Evolutionary conservation across 495 filamentous ascomycete species (phyloP), one percentile per base, ranked within the genome.

Genomic region (Hyphodiscus hymeniophilus): DNA sequence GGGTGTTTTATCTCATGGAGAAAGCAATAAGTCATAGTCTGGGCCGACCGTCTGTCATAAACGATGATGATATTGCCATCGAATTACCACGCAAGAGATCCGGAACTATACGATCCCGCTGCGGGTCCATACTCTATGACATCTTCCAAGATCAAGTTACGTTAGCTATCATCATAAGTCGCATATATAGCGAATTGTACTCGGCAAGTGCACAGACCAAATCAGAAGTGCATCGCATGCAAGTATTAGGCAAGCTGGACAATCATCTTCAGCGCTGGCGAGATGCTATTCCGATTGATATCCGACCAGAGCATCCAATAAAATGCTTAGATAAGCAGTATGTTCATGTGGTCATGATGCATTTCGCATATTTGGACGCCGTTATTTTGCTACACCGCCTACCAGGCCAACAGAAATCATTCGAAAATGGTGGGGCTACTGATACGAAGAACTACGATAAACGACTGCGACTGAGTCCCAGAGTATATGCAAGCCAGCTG

Each of bases 1-100:
- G 63, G 63, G 57, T 63, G 26, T 30, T 65, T 16, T 63, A 60
- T 28, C 30, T 65, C 0, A 22, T 62, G 4, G 54, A 57, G 24
- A 54, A 47, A 38, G 12, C 26, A 12, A 47, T 54, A 15, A 36
- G 4, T 20, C 31, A 21, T 24, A 38, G 28, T n/a, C 31, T 49
- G 10, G 55, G 55, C 12, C 41, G 52, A n/a, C 52, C 55, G 15
- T 50, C 51, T 6, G 32, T 41, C 26, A 42, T 58, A 3, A 24
- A 43, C 15, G 55, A 58, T 30, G 47, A 55, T 24, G 55, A 58
- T 28, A 55, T 51, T 38, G 55, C 18, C 12, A 16, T 52, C 21
- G 46, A 48, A 13, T 47, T 36, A 16, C 34, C 49, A 31, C 12
- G 22, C 10, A 32, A 28, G 16, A 23, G 33, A 13, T 18, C 23